phyloP scores from a whole-genome alignment of 352 stramenopile species.

The Pseudoperonospora humuli region DNA sequence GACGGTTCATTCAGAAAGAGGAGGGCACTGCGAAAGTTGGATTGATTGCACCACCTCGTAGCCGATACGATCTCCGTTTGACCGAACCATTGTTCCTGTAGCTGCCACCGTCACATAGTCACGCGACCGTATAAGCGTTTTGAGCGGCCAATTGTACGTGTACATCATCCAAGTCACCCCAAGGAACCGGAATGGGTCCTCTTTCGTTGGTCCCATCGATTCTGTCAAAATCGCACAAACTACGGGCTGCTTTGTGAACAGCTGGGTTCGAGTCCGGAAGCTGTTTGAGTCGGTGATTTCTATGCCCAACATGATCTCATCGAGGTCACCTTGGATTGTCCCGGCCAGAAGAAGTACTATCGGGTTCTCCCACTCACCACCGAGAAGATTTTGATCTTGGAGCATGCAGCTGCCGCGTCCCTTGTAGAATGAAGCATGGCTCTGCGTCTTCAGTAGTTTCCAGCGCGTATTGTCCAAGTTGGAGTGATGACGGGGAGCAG shows the following conservation, averaged over 20 bases:
- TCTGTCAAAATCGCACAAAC: slow-evolving; percentile 13
- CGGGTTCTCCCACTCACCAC: slow-evolving; percentile 11
- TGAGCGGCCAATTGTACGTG: slow-evolving; percentile 18
- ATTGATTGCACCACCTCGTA: slow-evolving; percentile 44
- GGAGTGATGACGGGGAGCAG: slow-evolving; percentile 8
- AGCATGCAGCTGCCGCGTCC: slow-evolving; percentile 1
- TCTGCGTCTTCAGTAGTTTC: slow-evolving; percentile 22
- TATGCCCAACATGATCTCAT: slow-evolving; percentile 24
- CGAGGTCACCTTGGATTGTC: slow-evolving; percentile 16
- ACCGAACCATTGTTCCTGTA: slow-evolving; percentile 21
- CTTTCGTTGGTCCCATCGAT: slow-evolving; percentile 16
- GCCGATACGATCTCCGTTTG: slow-evolving; percentile 31
- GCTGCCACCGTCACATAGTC: slow-evolving; percentile 28
- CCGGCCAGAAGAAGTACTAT: slow-evolving; percentile 11
- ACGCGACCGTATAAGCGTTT: slow-evolving; percentile 21
- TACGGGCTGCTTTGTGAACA: background rate
- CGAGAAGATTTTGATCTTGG: slow-evolving; percentile 1
- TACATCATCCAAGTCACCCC: slow-evolving; percentile 25
- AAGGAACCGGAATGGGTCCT: slow-evolving; percentile 32
- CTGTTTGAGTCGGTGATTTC: slow-evolving; percentile 1
- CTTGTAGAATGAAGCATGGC: slow-evolving; percentile 16
- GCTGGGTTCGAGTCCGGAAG: background rate
- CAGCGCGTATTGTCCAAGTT: slow-evolving; percentile 14
- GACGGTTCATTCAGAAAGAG: slow-evolving; percentile 9
- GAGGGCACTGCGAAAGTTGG: slow-evolving; percentile 8